Evolutionary conservation across 2,329 filamentous ascomycete species (phyloP).

Genomic region (Dothideomycetidae sp.): DNA sequence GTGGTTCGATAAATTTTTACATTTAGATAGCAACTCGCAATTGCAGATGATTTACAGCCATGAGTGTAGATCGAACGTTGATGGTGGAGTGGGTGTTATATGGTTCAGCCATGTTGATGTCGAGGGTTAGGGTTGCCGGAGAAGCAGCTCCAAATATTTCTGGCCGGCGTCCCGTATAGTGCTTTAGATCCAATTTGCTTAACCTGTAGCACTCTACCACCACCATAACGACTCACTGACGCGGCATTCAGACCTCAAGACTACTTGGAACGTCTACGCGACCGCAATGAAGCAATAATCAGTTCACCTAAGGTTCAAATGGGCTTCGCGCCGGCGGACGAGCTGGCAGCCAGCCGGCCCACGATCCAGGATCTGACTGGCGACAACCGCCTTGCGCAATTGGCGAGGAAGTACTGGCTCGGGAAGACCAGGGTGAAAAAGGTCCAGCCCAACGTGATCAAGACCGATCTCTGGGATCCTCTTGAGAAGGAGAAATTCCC

Average conservation of each 20-base stretch:
- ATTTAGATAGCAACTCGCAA: too few species aligned
- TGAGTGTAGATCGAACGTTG: too few species aligned
- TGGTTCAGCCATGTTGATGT: too few species aligned
- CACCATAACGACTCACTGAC: too few species aligned
- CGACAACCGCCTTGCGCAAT: conserved; percentile 48
- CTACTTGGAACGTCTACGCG: background rate
- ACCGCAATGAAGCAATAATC: background rate
- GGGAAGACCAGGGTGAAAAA: conserved; percentile 47
- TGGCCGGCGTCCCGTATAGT: too few species aligned
- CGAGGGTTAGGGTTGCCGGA: background rate
- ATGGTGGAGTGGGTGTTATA: too few species aligned
- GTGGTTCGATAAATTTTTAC: too few species aligned
- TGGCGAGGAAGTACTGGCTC: conserved; percentile 79
- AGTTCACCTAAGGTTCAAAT: background rate
- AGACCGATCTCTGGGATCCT: conserved; percentile 76
- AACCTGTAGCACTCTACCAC: too few species aligned
- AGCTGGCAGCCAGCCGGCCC: conserved; percentile 34
- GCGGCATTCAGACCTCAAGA: too few species aligned
- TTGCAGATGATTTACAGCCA: too few species aligned
- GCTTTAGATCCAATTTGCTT: too few species aligned
- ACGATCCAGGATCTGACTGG: conserved; percentile 56
- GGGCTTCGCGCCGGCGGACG: conserved; percentile 6
- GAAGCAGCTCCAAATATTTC: background rate
- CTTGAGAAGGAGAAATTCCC: conserved; percentile 70
- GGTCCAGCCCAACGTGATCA: conserved; percentile 68